phyloP scores from a whole-genome alignment of 306 rosid genomes.

The Citrullus colocynthis region DNA sequence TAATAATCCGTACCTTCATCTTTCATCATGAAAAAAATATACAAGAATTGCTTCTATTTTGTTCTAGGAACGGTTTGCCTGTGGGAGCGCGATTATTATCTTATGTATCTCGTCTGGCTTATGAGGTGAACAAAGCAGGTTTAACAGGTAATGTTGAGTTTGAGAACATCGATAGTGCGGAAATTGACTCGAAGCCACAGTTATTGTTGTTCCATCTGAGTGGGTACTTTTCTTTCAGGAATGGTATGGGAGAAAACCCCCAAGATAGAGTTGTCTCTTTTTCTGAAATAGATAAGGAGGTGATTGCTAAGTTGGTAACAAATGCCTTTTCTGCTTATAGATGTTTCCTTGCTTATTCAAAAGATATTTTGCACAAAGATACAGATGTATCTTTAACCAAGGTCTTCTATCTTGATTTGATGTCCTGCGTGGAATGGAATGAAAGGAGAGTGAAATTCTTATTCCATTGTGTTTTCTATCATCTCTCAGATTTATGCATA shows the following conservation, averaged over 20 bases:
- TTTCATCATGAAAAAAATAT: conserved; percentile 12
- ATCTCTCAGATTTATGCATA: conserved; percentile 15
- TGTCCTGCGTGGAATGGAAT: conserved; percentile 12
- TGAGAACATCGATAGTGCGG: background rate
- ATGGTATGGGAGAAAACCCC: conserved; percentile 1
- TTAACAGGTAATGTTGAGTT: background rate
- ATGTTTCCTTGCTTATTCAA: conserved; percentile 9
- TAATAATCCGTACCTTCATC: conserved; percentile 15
- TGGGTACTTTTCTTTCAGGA: conserved; percentile 3
- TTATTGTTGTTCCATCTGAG: conserved; percentile 12
- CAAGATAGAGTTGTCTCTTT: background rate
- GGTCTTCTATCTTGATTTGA: conserved; percentile 10
- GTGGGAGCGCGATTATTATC: conserved; percentile 21
- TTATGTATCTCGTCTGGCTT: conserved; percentile 18
- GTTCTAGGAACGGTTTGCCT: conserved; percentile 14
- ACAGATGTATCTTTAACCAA: conserved; percentile 2
- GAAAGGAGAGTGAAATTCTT: conserved; percentile 7
- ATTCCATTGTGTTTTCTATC: conserved; percentile 6
- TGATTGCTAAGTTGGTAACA: conserved; percentile 9
- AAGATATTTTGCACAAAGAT: background rate
- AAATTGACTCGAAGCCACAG: background rate
- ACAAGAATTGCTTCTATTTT: conserved; percentile 18
- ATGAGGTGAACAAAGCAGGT: conserved; percentile 12
- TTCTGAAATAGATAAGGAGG: conserved; percentile 8
- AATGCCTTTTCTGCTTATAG: conserved; percentile 22